Evolutionary conservation across 176 grass and related monocot species (phyloP), one percentile per base, ranked within the genome.

Genomic region (Rhynchospora breviuscula): DNA sequence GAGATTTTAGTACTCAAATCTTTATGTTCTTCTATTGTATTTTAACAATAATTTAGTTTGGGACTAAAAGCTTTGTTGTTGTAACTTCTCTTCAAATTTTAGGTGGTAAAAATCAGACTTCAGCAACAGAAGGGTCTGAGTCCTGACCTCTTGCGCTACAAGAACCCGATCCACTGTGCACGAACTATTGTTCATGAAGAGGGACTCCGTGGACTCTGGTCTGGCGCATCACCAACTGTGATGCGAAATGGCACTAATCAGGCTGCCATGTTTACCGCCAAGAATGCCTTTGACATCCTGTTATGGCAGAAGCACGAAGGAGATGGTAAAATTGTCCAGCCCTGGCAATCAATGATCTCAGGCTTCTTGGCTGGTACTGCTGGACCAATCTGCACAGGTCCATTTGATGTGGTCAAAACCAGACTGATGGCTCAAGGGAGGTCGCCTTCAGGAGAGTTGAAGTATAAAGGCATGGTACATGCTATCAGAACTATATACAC

Each of bases 191-290:
- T 95, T 78, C 88, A 77, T 10, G 96, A 98, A 89, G 93, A 93
- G 88, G 91, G 93, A 35, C 17, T 98, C 66, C 65, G 89, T 52
- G 96, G 96, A 35, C 83, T 95, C 5, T 95, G 96, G 96, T 87
- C 96, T 51, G 96, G 93, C 25, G 96, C 96, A 79, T 82, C 79
- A 40, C 93, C 96, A 68, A 98, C 96, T 6, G 91, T 98, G 1
- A 93, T 98, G 95, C 95, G 95, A 33, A 98, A 98, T 46, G 92
- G 95, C 18, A 99, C 97, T 51, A 99, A 99, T 71, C 97, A 99
- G 88, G 93, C 97, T 44, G 97, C 84, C 59, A 99, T 99, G 97
- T 99, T 99, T 89, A 87, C 93, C 26, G 97, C 91, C 52, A 99
- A 99, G 85, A 99, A 99, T 67, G 80, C 89, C 45, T 96, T 93